Evolutionary conservation across 2,329 filamentous ascomycete genomes (phyloP), one percentile per base, ranked within the genome.

Genomic region (Fusarium sambucinum): DNA sequence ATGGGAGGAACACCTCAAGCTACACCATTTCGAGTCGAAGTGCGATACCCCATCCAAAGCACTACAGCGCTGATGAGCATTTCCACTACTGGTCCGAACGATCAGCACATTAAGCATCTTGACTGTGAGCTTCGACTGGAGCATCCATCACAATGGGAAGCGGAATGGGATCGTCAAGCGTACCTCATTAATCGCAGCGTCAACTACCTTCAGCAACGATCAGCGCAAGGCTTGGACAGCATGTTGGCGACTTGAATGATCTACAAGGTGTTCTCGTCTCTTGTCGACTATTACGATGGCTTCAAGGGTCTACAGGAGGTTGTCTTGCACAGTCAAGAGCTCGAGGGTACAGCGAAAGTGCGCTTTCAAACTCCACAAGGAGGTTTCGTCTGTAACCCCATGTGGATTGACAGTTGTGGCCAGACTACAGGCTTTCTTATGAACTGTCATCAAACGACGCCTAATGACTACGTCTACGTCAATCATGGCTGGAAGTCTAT

Each of bases 121-220:
- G 29, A 42, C 29, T 53, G 50, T 5, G 38, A 53, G 6, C 50
- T 53, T 30, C 50, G 29, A n/a, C 16, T 53, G n/a, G 38, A 23
- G 8, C 19, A 53, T 11, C 50, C 50, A 3, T 33, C 37, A 2
- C 25, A 19, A 6, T 72, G 69, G 67, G 32, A 17, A 14, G 59
- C 33, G 1, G 64, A 74, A 33, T 75, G 73, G 73, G 68, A 72
- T 17, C 63, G 69, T 5, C 69, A 60, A 21, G 38, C 60, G 4
- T 73, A 94, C 75, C 83, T 93, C 35, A 88, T 95, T 75, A 87
- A 88, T 72, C 84, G 83, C 23, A 86, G 89, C 57, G 84, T 90
- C 55, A 82, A 89, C 21, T 79, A 82, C 27, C 83, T 90, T 4
- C 80, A 84, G 19, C 32, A 51, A 4, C 53, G 69, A 11, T 63